A percentile compares a stretch with the other conserved stretches of the same genome.
phyloP scores from a whole-genome alignment of 306 rosid species.

The Fagus sylvatica region DNA sequence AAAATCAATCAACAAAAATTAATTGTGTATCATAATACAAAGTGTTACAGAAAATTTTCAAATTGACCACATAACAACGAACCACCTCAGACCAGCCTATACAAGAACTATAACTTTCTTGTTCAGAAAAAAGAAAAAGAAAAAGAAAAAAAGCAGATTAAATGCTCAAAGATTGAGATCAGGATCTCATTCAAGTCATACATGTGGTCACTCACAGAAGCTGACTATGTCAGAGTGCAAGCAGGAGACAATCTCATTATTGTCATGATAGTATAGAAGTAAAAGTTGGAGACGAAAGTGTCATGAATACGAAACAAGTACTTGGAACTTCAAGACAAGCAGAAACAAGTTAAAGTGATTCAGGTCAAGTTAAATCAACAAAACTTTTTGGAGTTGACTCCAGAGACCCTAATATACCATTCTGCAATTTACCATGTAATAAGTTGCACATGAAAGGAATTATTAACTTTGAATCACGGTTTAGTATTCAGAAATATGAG shows the following conservation, averaged over 20 bases:
- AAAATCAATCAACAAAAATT: conserved; percentile 20
- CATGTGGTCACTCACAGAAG: neutral
- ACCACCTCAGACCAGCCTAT: neutral
- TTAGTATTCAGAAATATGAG: neutral
- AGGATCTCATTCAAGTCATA: neutral
- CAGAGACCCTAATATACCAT: neutral
- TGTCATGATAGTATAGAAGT: neutral
- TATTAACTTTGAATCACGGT: neutral
- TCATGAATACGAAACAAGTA: conserved; percentile 9
- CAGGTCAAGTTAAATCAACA: neutral
- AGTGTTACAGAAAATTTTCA: conserved; percentile 11
- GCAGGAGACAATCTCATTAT: neutral
- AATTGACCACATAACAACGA: conserved; percentile 20
- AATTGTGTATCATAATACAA: neutral
- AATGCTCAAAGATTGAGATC: neutral
- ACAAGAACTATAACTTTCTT: neutral
- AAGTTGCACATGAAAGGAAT: neutral
- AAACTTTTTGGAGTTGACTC: neutral
- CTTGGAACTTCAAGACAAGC: neutral
- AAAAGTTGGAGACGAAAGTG: neutral
- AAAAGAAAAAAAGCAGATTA: neutral
- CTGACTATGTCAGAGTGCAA: neutral
- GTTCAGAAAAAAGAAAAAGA: neutral
- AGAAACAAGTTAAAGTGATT: neutral
- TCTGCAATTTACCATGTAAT: neutral